A percentile compares a stretch with the other conserved stretches of the same genome.
phyloP scores from a whole-genome alignment of 257 asterid species.

The Solanum pimpinellifolium region DNA sequence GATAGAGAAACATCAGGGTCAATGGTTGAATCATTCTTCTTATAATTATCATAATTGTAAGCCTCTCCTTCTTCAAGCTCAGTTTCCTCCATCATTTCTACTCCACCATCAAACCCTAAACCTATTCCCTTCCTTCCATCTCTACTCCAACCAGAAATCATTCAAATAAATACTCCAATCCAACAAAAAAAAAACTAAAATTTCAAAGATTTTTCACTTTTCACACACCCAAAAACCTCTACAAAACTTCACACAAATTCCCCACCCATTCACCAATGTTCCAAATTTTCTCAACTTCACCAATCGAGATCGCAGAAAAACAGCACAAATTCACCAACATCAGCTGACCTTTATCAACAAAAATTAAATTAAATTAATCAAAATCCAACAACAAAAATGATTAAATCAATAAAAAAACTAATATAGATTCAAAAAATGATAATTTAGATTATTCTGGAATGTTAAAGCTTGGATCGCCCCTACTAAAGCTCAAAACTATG shows the following conservation, averaged over 20 bases:
- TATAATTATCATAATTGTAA: constrained; percentile 22
- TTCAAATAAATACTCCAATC: constrained; percentile 11
- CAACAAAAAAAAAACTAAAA: neutral
- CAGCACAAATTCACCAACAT: too few species aligned
- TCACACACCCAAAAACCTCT: constrained; percentile 10
- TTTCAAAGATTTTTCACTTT: neutral
- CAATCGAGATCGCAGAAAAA: too few species aligned
- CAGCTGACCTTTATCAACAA: too few species aligned
- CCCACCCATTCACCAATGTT: too few species aligned
- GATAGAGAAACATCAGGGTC: constrained; percentile 96
- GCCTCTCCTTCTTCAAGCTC: constrained; percentile 99
- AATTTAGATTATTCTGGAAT: too few species aligned
- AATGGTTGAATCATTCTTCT: constrained; percentile 35
- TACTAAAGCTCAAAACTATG: constrained; percentile 41
- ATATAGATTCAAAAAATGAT: too few species aligned
- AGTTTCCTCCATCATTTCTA: constrained; percentile 46
- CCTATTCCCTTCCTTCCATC: constrained; percentile 75
- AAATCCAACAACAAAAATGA: too few species aligned
- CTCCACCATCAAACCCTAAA: constrained; percentile 27
- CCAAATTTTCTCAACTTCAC: too few species aligned
- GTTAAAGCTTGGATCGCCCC: constrained; percentile 15
- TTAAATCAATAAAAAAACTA: too few species aligned
- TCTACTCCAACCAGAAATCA: constrained; percentile 70
- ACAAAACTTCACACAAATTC: constrained; percentile 1
- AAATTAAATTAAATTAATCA: too few species aligned